A percentile compares a stretch with the other conserved stretches of the same genome.
Conservation (phyloP, 2,329 filamentous ascomycete genomes). For the Alternaria triticina region DNA sequence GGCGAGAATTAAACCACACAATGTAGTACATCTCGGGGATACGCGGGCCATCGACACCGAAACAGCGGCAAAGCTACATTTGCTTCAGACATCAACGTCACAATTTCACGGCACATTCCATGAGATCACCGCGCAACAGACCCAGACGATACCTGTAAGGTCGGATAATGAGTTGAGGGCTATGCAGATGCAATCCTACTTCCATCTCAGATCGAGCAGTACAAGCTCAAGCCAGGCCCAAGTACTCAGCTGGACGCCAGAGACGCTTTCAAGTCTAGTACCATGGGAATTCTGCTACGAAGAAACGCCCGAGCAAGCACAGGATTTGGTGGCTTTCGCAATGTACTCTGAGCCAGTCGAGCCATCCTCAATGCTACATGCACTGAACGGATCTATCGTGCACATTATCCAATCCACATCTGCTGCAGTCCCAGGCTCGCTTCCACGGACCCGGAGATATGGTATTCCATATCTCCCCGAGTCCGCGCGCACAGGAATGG, state of each 20-base stretch:
- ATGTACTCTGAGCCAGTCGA: slow-evolving; percentile 71
- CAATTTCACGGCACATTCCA: slow-evolving; percentile 52
- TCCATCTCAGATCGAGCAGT: slow-evolving; percentile 58
- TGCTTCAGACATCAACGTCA: slow-evolving; percentile 53
- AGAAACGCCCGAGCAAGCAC: slow-evolving; percentile 55
- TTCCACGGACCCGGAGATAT: slow-evolving; percentile 56
- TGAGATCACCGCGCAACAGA: slow-evolving; percentile 63
- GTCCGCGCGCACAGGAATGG: slow-evolving; percentile 53
- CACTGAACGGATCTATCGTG: slow-evolving; percentile 74
- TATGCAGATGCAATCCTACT: slow-evolving; percentile 84
- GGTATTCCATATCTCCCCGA: slow-evolving; percentile 67
- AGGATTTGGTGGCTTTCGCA: slow-evolving; percentile 66
- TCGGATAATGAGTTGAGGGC: slow-evolving; percentile 70
- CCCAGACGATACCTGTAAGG: slow-evolving; percentile 49
- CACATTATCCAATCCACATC: slow-evolving; percentile 69
- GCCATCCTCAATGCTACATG: slow-evolving; percentile 64
- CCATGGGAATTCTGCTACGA: slow-evolving; percentile 70
- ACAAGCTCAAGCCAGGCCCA: slow-evolving; percentile 14
- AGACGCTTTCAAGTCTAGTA: slow-evolving; percentile 61
- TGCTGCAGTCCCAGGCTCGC: slow-evolving; percentile 29
- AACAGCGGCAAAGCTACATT: slow-evolving; percentile 63
- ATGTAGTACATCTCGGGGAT: slow-evolving; percentile 69
- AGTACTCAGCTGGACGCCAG: slow-evolving; percentile 57
- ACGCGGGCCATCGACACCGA: slow-evolving; percentile 58
- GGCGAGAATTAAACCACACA: slow-evolving; percentile 59